Conservation (phyloP, 441 rosid species). For the Eruca vesicaria region DNA sequence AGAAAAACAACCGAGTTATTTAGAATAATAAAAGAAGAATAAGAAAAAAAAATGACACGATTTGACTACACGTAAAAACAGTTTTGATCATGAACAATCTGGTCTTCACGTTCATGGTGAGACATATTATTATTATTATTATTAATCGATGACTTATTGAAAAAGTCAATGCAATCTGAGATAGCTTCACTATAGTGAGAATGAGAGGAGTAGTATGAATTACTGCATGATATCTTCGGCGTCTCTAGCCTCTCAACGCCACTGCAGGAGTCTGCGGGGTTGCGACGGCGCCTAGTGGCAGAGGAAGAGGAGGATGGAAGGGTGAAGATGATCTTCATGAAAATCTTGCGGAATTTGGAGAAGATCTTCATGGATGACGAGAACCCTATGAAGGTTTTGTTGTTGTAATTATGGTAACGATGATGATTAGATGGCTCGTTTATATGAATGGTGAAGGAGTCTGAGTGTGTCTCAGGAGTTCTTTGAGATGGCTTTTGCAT, state of each 20-base stretch:
- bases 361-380: conserved; percentile 65
- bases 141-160: conserved; percentile 59
- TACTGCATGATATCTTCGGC: conserved; percentile 89
- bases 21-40: neutral
- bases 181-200: conserved; percentile 82
- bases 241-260: conserved; percentile 61
- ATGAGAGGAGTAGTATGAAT: conserved; percentile 72
- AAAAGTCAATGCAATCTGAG: conserved; percentile 89
- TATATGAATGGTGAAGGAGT: conserved; percentile 28
- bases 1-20: neutral
- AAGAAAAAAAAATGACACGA: neutral
- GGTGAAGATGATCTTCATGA: conserved; percentile 56
- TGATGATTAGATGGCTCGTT: conserved; percentile 20
- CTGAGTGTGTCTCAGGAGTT: conserved; percentile 16
- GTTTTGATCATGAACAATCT: conserved; percentile 2
- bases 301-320: conserved; percentile 37
- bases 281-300: neutral
- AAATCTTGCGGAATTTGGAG: conserved; percentile 62
- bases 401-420: neutral
- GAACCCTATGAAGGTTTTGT: conserved; percentile 23
- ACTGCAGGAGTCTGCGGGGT: conserved; percentile 14
- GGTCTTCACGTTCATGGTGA: conserved; percentile 22
- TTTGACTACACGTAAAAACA: conserved; percentile 10
- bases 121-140: neutral
- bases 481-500: conserved; percentile 23